phyloP scores from a whole-genome alignment of 768 basidiomycete genomes.

The Coprinopsis cinerea region DNA sequence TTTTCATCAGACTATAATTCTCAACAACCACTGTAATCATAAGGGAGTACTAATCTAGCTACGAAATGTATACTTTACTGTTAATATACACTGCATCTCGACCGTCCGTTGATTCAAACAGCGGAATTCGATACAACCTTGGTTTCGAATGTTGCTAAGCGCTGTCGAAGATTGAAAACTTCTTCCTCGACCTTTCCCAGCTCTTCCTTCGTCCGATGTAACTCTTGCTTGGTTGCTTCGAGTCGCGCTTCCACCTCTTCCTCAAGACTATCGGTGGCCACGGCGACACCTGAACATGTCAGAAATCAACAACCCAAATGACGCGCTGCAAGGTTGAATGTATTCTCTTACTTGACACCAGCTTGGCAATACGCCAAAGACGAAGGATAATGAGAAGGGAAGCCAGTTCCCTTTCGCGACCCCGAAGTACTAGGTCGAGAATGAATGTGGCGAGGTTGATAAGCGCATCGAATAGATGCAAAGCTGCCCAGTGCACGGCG shows the following conservation, averaged over 20 bases:
- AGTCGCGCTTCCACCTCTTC: constrained; percentile 50
- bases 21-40: too few relatives aligned
- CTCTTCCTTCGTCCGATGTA: constrained; percentile 36
- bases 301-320: neutral
- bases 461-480: constrained; percentile 73
- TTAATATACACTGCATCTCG: too few relatives aligned
- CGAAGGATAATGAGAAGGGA: constrained; percentile 67
- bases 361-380: constrained; percentile 75
- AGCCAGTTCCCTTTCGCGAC: constrained; percentile 65
- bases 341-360: constrained; percentile 41
- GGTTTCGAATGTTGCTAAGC: neutral
- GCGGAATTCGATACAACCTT: too few relatives aligned
- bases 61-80: too few relatives aligned
- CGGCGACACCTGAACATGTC: constrained; percentile 54
- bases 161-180: constrained; percentile 3
- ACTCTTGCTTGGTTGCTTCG: constrained; percentile 39
- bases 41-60: too few relatives aligned
- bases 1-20: neutral
- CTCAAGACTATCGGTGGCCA: constrained; percentile 66
- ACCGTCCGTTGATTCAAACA: too few relatives aligned
- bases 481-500: constrained; percentile 42
- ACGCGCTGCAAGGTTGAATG: neutral
- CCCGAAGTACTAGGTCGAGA: constrained; percentile 63
- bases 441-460: constrained; percentile 71
- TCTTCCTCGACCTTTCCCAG: constrained; percentile 24